phyloP scores from a whole-genome alignment of 106 monocot genomes.

The Apostasia shenzhenica region DNA sequence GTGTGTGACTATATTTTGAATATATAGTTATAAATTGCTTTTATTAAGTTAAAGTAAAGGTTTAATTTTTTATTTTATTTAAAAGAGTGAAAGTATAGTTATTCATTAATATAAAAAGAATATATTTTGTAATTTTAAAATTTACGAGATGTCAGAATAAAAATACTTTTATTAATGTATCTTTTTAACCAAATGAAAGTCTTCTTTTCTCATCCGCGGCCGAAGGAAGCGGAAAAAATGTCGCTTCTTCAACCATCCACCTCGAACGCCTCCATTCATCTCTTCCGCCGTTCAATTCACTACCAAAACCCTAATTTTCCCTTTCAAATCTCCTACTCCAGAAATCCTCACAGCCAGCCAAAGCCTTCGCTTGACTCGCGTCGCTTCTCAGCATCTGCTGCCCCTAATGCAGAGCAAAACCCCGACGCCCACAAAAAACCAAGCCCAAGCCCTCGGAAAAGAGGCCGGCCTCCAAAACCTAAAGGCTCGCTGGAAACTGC shows the following conservation, averaged over 20 bases:
- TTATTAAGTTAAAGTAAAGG: too few relatives aligned
- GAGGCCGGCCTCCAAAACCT: neutral
- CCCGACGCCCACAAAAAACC: slow-evolving; percentile 1
- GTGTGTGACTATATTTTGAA: too few relatives aligned
- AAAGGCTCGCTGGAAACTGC: slow-evolving; percentile 4
- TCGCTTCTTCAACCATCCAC: neutral
- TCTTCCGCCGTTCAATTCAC: neutral
- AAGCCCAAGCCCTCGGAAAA: neutral
- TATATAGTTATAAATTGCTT: too few relatives aligned
- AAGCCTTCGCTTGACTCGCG: neutral
- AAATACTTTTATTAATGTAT: too few relatives aligned
- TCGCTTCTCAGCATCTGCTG: neutral
- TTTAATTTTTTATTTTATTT: too few relatives aligned
- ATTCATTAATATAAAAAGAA: too few relatives aligned
- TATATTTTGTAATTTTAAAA: too few relatives aligned
- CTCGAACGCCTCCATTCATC: neutral
- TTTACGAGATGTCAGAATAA: too few relatives aligned
- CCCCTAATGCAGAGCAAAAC: slow-evolving; percentile 9
- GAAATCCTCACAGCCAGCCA: neutral
- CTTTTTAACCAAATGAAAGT: too few relatives aligned
- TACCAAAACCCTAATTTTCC: neutral
- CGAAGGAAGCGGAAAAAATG: neutral
- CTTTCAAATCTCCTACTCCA: neutral
- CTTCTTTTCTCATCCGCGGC: neutral
- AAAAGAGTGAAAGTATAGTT: too few relatives aligned